Evolutionary conservation across 129 eudicot species (phyloP).

Genomic region (Cynara cardunculus): DNA sequence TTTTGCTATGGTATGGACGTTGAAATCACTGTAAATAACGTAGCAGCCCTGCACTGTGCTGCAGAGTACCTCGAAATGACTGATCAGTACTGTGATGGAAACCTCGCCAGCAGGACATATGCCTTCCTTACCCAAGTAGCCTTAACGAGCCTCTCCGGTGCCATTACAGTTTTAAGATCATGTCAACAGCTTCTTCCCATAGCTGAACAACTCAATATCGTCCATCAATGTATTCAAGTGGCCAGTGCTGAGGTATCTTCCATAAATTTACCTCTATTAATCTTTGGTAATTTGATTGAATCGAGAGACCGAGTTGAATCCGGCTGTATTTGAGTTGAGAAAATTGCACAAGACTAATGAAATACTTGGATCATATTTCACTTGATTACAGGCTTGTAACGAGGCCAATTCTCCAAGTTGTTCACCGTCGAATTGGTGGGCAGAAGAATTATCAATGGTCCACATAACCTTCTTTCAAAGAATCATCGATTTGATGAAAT

Average conservation of each 20-base stretch:
- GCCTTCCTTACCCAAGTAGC: constrained; percentile 70
- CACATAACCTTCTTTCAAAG: constrained; percentile 47
- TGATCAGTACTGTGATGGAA: constrained; percentile 56
- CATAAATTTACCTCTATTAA: not conserved
- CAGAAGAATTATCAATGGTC: constrained; percentile 64
- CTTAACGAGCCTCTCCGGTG: constrained; percentile 62
- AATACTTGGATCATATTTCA: not conserved
- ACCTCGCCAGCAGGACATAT: constrained; percentile 62
- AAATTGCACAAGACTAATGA: not conserved
- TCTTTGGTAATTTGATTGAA: not conserved
- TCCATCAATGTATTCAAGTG: constrained; percentile 61
- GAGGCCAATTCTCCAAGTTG: constrained; percentile 75
- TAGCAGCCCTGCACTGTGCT: constrained; percentile 80
- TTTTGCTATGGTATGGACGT: constrained; percentile 82
- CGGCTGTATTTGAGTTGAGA: not conserved
- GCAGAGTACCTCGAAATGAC: constrained; percentile 88
- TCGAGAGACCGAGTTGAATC: not conserved
- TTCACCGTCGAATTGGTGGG: constrained; percentile 86
- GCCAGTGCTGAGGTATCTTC: constrained; percentile 52
- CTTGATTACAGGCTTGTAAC: constrained; percentile 62
- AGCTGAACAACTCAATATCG: constrained; percentile 56
- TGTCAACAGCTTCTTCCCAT: constrained; percentile 69
- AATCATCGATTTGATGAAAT: constrained; percentile 54
- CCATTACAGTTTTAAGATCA: constrained; percentile 63
- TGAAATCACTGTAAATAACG: constrained; percentile 75